Evolutionary conservation across 495 filamentous ascomycete species (phyloP).

Genomic region (Neurospora pannonica): DNA sequence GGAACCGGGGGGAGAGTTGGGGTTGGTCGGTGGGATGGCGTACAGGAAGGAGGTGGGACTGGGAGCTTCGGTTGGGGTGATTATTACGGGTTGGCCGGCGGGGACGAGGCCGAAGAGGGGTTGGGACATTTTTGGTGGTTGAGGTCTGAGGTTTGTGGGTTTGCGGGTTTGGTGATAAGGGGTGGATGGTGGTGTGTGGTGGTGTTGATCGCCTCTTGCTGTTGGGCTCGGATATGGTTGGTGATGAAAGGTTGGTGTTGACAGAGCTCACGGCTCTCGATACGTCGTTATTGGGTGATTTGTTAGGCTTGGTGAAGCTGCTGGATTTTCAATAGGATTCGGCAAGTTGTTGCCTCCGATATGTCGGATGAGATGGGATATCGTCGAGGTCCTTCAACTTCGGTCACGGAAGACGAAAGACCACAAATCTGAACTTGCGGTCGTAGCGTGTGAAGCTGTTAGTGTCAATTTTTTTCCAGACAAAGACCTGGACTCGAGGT

Average conservation of each 20-base stretch:
- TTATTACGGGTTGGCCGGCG: conserved; percentile 40
- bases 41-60: conserved; percentile 33
- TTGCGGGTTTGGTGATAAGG: neutral
- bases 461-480: neutral
- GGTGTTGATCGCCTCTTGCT: neutral
- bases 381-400: neutral
- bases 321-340: no score
- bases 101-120: conserved; percentile 41
- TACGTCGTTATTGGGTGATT: neutral
- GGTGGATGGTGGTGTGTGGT: neutral
- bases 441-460: neutral
- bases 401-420: neutral
- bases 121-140: conserved; percentile 16
- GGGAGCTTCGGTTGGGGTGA: conserved; percentile 30
- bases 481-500: neutral
- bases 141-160: no score
- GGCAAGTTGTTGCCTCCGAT: neutral
- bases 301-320: neutral
- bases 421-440: neutral
- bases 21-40: conserved; percentile 25
- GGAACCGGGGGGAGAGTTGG: neutral
- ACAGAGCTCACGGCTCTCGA: neutral
- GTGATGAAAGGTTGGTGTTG: neutral
- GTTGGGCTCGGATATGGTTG: neutral
- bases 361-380: neutral